Evolutionary conservation across 2,329 filamentous ascomycete species (phyloP), one percentile per base, ranked within the genome.

Genomic region (Kalaharituber pfeilii): DNA sequence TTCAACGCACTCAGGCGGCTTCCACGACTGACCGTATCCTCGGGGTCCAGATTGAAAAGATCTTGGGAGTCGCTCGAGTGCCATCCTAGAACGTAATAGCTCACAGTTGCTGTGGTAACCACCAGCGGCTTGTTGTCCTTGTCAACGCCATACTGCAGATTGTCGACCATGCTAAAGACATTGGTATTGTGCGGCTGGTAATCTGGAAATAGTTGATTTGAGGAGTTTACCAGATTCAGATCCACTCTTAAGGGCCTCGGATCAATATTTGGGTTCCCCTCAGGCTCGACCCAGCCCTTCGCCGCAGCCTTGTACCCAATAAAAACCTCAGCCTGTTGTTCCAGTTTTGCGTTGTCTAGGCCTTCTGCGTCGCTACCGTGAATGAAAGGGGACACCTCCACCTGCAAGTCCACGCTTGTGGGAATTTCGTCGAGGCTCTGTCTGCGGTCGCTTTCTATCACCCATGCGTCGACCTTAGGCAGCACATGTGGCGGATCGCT

Each of bases 81-180:
- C 69, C 69, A 72, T 3, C 70, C 70, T 1, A 72, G 20, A 0
- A 72, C 58, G 52, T 68, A 69, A 56, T 72, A 72, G 55, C 60
- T 65, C 1, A 66, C 67, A 0, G 54, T 60, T 11, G 66, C 69
- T 0, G 55, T 6, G 1, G 55, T 24, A 0, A 68, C 57, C 44
- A 65, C 65, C 2, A 15, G 24, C 8, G 62, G 47, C 0, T 52
- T 36, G 0, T 55, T 49, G 1, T 22, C 20, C 4, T 26, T 50
- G 6, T 55, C 52, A 11, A 20, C 25, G 18, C 22, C 50, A 51
- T 69, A 70, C 6, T 60, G 52, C n/a, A 72, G 69, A 27, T 66
- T 67, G 57, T 72, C 70, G 3, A 71, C 24, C 4, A 69, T 66
- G 45, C 62, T 66, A 53, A 72, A 70, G n/a, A 71, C 69, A 53